Evolutionary conservation across 164 flowering plant genomes (phyloP), one percentile per base, ranked within the genome.

Genomic region (Magnolia kwangsiensis): DNA sequence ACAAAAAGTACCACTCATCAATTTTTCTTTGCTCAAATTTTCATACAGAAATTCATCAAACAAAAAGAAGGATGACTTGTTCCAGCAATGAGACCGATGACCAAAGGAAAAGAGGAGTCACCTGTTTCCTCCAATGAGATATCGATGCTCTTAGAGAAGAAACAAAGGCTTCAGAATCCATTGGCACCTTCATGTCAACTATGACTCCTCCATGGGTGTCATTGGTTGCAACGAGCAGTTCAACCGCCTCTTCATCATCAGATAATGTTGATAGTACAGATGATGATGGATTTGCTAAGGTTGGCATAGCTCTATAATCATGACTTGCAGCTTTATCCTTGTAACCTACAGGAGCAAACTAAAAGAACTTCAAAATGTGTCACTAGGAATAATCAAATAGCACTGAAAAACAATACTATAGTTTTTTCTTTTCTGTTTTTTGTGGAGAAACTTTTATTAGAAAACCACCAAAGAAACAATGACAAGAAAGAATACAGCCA

Each of bases 151-250:
- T 88, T 29, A 90, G 88, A 11, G 76, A 50, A 72, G 79, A 61
- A 59, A 3, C 51, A 72, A 90, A 90, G 61, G 73, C 78, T 9
- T 67, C 76, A 50, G 87, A 31, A 67, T 83, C 89, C 90, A 90
- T 85, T 23, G 89, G 79, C 49, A 81, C 82, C 80, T 82, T 75
- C 83, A 90, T 77, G 9, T 90, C 86, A 29, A 88, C 86, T 19
- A 84, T 85, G 16, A 90, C 85, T 58, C 92, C 94, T 51, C 79
- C 91, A 79, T 83, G 78, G 4, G 78, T 76, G 74, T 90, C 94
- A 16, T 86, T 67, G 0, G 10, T 4, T 21, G 80, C 82, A 16
- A 71, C 72, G 65, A 90, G 89, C 20, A 87, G 63, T 69, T 78
- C 78, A 77, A 68, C 85, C 9, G 59, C 80, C 7, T 65, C 49